Conservation (phyloP, 192 early-diverging fungal genomes). For the Podila clonocystis region DNA sequence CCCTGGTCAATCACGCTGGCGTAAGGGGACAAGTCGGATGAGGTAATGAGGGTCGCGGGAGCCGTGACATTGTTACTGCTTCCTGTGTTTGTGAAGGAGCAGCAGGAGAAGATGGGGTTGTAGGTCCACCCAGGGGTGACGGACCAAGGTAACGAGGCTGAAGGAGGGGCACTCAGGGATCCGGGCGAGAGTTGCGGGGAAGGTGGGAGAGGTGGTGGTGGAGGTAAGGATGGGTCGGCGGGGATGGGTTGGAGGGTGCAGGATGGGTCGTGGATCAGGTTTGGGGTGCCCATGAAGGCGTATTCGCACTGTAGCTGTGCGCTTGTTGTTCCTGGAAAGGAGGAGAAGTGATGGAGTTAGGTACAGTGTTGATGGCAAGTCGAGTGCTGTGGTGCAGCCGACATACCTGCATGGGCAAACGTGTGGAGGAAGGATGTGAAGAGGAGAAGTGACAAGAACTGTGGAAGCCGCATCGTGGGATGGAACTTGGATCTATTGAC, state of each 20-base stretch:
- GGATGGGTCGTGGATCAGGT: slow-evolving; percentile 39
- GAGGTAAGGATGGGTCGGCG: neutral
- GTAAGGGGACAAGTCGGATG: slow-evolving; percentile 19
- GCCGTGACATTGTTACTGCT: neutral
- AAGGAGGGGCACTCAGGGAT: slow-evolving; percentile 15
- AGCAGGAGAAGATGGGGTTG: slow-evolving; percentile 44
- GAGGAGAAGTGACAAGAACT: neutral
- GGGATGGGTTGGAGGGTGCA: slow-evolving; percentile 28
- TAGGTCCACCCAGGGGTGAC: slow-evolving; percentile 42
- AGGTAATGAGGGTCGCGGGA: slow-evolving; percentile 31
- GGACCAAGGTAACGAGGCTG: slow-evolving; percentile 29
- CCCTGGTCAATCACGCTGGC: slow-evolving; percentile 29
- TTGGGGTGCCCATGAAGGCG: slow-evolving; percentile 30
- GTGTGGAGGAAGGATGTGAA: neutral
- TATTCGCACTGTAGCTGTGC: slow-evolving; percentile 44
- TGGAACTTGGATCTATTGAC: neutral
- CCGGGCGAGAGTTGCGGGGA: slow-evolving; percentile 19
- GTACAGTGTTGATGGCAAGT: neutral
- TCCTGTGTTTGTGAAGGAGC: slow-evolving; percentile 11
- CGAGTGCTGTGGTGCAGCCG: neutral
- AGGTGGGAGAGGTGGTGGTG: slow-evolving; percentile 25
- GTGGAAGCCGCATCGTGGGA: neutral
- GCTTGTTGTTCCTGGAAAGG: slow-evolving; percentile 24
- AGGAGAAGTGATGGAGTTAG: neutral
- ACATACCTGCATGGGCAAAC: slow-evolving; percentile 25